Base-by-base conservation (phyloP, 169 alveolate species). In the Eimeria falciformis region DNA sequence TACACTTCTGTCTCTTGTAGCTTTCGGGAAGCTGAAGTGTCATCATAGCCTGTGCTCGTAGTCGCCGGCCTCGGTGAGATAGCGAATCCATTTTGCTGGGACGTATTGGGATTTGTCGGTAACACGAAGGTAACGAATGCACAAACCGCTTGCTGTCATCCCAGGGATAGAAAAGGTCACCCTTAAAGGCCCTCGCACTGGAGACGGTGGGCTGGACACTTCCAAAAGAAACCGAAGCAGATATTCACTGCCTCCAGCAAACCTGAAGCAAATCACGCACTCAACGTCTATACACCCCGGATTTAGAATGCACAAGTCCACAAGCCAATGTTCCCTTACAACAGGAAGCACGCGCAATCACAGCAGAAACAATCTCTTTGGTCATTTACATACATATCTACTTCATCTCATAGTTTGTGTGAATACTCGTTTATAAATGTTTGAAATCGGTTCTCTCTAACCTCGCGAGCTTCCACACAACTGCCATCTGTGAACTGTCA, bases 101-200 rank as follows among this genome's bases (percentile, higher is more conserved):
- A 96, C 95, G 95, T 97, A 98, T 81, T 96, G 97, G 62, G 96
- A 77, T 90, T 97, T 98, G 84, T 98, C 99, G 47, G 94, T 96
- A 17, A 81, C 68, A 55, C 55, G 75, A n/a, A 97, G 95, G 92
- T 95, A 97, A 73, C 98, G 97, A 37, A 97, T 98, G 88, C 98
- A 94, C 58, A 97, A 89, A 29, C 99, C 99, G 82, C 96, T 92
- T 14, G 99, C 97, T 7, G 99, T 98, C 91, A 97, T 97, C 98
- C 96, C 97, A 40, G 99, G 99, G 12, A 98, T 97, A 90, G 97
- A 93, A 94, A 97, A 98, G 47, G 97, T 97, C 78, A 98, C 90
- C 50, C 96, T 68, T 47, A 98, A 96, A 56, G 99, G 99, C 78
- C 99, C 99, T 47, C 96, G 94, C 95, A 27, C 69, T 55, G 62